phyloP scores from a whole-genome alignment of 192 early-diverging fungal genomes.

The Coemansia sp. region DNA sequence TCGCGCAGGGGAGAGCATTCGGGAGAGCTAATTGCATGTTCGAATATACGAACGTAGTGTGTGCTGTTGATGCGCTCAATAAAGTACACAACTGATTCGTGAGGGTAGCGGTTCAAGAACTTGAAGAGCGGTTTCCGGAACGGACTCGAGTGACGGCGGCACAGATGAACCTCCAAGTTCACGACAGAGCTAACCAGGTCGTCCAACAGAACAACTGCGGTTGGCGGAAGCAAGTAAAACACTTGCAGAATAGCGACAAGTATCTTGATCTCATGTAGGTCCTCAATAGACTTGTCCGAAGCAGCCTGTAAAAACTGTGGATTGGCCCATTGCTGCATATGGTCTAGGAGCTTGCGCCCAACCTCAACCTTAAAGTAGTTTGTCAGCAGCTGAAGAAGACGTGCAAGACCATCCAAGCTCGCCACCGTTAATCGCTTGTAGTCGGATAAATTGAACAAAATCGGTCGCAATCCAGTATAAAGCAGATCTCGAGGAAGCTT shows the following conservation, averaged over 20 bases:
- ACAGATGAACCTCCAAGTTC: slow-evolving; percentile 79
- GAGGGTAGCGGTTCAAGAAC: slow-evolving; percentile 87
- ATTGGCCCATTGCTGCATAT: slow-evolving; percentile 90
- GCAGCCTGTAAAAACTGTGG: slow-evolving; percentile 79
- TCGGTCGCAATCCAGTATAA: slow-evolving; percentile 94
- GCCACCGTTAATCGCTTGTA: slow-evolving; percentile 91
- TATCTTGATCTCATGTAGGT: slow-evolving; percentile 91
- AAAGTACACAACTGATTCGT: slow-evolving; percentile 86
- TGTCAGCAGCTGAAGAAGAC: slow-evolving; percentile 87
- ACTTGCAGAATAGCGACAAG: slow-evolving; percentile 93
- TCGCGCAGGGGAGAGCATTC: slow-evolving; percentile 58
- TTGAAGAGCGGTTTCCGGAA: slow-evolving; percentile 88
- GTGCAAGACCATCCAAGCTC: slow-evolving; percentile 90
- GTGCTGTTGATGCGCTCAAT: slow-evolving; percentile 65
- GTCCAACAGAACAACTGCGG: slow-evolving; percentile 89
- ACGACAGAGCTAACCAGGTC: slow-evolving; percentile 87
- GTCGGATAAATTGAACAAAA: slow-evolving; percentile 92
- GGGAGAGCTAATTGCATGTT: slow-evolving; percentile 45
- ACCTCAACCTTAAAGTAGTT: slow-evolving; percentile 99
- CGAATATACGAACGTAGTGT: slow-evolving; percentile 66
- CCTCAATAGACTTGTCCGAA: slow-evolving; percentile 78
- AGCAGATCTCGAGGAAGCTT: slow-evolving; percentile 94
- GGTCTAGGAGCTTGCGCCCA: slow-evolving; percentile 96
- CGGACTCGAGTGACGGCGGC: slow-evolving; percentile 86
- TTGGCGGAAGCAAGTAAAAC: slow-evolving; percentile 87